phyloP scores from a whole-genome alignment of 768 basidiomycete genomes.

The Pulveroboletus sp. region DNA sequence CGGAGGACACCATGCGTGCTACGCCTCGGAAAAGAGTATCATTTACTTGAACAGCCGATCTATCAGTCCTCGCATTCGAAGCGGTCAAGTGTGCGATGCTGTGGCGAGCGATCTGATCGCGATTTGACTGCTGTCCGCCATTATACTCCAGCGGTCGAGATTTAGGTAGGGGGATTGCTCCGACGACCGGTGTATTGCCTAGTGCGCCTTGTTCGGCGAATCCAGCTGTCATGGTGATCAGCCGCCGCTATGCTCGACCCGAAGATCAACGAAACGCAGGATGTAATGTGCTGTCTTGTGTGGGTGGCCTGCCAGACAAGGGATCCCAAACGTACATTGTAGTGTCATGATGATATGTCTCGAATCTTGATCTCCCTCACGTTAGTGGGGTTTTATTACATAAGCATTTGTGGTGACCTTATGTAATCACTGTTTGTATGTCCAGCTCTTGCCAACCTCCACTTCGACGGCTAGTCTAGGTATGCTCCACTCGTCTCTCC shows the following conservation, averaged over 20 bases:
- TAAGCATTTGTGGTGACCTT: conserved; percentile 6
- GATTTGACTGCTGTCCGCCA: conserved; percentile 9
- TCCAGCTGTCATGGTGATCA: conserved; percentile 17
- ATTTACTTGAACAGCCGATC: conserved; percentile 24
- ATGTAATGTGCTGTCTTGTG: background rate
- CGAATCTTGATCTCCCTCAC: background rate
- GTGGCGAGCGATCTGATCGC: conserved; percentile 25
- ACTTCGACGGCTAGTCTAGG: background rate
- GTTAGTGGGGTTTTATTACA: background rate
- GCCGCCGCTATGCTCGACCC: conserved; percentile 8
- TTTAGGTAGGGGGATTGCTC: conserved; percentile 13
- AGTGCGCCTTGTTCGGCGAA: conserved; percentile 18
- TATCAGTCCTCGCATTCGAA: conserved; percentile 17
- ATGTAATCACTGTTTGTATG: conserved; percentile 6
- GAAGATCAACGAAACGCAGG: conserved; percentile 12
- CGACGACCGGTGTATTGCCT: conserved; percentile 8
- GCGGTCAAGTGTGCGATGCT: conserved; percentile 8
- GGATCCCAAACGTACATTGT: background rate
- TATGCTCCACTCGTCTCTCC: background rate
- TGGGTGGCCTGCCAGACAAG: background rate
- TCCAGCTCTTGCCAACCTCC: background rate
- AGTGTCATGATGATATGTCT: background rate
- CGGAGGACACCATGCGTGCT: conserved; percentile 4
- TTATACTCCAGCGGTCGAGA: background rate
- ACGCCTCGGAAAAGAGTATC: conserved; percentile 33